Conservation (phyloP, 768 basidiomycete genomes). For the Tephrocybe sp. region DNA sequence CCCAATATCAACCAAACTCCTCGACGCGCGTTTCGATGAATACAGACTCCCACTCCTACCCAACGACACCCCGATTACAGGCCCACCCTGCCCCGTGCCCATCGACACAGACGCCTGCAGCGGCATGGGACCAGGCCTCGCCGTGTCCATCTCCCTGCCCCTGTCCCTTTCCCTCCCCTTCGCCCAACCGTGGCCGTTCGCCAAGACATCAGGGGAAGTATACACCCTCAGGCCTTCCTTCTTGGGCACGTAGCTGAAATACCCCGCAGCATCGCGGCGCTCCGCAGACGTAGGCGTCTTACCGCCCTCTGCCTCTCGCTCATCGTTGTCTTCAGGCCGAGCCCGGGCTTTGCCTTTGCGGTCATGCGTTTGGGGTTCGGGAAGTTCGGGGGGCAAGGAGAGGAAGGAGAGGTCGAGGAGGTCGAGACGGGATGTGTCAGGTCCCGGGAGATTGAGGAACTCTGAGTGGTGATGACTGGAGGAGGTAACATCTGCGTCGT, state of each 20-base stretch:
- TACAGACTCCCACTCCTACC: background rate
- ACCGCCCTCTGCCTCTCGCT: constrained; percentile 21
- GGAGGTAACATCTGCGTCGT: background rate
- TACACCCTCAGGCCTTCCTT: constrained; percentile 9
- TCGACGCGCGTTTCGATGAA: constrained; percentile 55
- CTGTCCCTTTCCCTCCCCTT: constrained; percentile 11
- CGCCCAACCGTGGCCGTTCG: background rate
- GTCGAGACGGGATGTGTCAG: constrained; percentile 29
- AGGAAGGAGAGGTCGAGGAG: constrained; percentile 31
- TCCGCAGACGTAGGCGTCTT: constrained; percentile 23
- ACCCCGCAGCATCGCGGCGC: constrained; percentile 3
- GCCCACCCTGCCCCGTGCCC: background rate
- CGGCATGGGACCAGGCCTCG: background rate
- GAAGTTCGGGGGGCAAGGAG: background rate
- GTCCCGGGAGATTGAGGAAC: constrained; percentile 21
- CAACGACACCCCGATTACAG: background rate
- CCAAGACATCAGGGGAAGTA: background rate
- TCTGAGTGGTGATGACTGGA: background rate
- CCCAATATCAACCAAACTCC: constrained; percentile 62
- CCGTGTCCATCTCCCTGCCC: constrained; percentile 11
- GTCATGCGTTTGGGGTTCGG: background rate
- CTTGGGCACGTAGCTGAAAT: constrained; percentile 1
- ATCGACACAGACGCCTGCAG: constrained; percentile 10
- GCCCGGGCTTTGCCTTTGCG: constrained; percentile 8
- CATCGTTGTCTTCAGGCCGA: constrained; percentile 21